Base-by-base conservation (phyloP, 768 basidiomycete species). In the Trametes gibbosa region DNA sequence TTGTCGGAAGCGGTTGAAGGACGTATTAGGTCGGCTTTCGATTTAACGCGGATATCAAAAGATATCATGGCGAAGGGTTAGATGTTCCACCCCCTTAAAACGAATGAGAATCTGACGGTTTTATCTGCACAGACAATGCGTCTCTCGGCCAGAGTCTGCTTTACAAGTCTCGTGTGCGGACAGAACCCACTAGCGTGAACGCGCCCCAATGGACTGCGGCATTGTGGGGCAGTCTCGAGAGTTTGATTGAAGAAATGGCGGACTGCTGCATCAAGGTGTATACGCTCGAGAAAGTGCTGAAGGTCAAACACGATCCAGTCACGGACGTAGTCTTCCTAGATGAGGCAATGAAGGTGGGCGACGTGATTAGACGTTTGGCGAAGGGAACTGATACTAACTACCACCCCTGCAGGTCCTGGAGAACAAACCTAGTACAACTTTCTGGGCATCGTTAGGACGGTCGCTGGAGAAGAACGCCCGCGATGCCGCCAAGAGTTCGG, bases 181-280 rank as follows among this genome's bases (percentile, higher is more conserved):
- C 87, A 13, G 95, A 98, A 68, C 97, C 96, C 10, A 97, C 94
- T 0, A 92, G 81, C 59, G 73, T 89, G 39, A 98, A 89, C 2
- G 87, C 90, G 10, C 90, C 92, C 1, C 92, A 94, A 66, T 99
- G 91, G 80, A 81, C 86, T 0, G 80, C 84, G 5, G 88, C 87
- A 5, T 76, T 97, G 2, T 98, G 95, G 94, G 69, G 74, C 2
- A 79, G 92, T 46, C 75, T 99, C 9, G 94, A 95, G 66, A 77
- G 74, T 13, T 84, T 98, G 68, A 83, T 96, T 14, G 87, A 91
- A 65, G 94, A 95, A 64, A 87, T 99, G 83, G 84, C 91, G 2
- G 86, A 85, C 50, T 90, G 90, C 64, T 98, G 97, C 68, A 85
- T 94, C 70, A 97, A 98, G 81, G 92, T 98, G 6, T 96, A 98